A percentile compares a stretch with the other conserved stretches of the same genome.
Evolutionary conservation across 2,329 filamentous ascomycete species (phyloP).

Genomic region (Trichophyton benhamiae): DNA sequence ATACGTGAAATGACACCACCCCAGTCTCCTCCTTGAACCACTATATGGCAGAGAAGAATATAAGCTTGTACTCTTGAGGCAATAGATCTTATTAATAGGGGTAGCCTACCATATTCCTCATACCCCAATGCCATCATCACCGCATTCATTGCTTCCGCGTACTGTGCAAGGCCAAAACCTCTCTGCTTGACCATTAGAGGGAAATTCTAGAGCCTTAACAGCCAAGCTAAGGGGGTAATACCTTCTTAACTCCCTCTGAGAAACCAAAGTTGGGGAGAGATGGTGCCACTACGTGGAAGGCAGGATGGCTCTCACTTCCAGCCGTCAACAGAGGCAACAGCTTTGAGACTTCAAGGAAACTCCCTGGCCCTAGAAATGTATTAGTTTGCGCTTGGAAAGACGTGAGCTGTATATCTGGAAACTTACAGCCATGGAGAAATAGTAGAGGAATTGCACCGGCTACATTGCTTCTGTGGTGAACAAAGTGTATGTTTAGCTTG

Average conservation of each 20-base stretch:
- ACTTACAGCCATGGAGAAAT: constrained; percentile 52
- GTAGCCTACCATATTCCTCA: constrained; percentile 39
- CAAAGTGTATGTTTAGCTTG: constrained; percentile 50
- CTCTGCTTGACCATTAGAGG: background rate
- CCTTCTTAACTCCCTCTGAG: constrained; percentile 32
- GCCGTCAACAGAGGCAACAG: constrained; percentile 41
- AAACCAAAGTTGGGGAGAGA: constrained; percentile 48
- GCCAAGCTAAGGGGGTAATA: constrained; percentile 10
- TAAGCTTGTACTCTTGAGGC: background rate
- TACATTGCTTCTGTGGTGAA: constrained; percentile 44
- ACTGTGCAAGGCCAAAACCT: constrained; percentile 48
- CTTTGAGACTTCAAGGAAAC: constrained; percentile 53
- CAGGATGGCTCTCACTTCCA: constrained; percentile 27
- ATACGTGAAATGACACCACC: constrained; percentile 51
- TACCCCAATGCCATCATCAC: constrained; percentile 60
- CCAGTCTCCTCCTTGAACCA: constrained; percentile 57
- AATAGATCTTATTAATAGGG: background rate
- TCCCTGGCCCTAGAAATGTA: constrained; percentile 45
- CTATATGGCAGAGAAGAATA: constrained; percentile 6
- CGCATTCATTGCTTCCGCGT: constrained; percentile 53
- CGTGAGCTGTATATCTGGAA: constrained; percentile 33
- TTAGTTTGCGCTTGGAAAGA: constrained; percentile 13
- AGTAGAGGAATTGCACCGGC: constrained; percentile 50
- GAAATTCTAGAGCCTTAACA: background rate
- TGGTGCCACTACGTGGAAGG: constrained; percentile 43